These are phyloP conservation scores for Sideroxylon spinosum DNA, from an alignment of 179 eudicot species.

Conservation along the genomic window DNA sequence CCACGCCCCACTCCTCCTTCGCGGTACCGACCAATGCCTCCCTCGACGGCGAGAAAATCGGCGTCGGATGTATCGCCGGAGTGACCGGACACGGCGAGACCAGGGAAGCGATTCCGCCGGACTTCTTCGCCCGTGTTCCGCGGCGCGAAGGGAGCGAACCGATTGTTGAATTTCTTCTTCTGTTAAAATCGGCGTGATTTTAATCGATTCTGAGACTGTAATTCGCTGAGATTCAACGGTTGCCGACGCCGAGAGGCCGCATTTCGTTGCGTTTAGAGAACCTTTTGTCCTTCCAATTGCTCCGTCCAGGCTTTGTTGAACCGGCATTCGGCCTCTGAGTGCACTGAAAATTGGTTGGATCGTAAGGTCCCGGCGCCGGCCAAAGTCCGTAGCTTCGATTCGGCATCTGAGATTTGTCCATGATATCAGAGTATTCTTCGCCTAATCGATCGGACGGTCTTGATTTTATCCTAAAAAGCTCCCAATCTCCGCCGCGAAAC, in stretches of 20 bases:
- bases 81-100: conserved; percentile 32
- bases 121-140: conserved; percentile 30
- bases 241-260: neutral
- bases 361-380: neutral
- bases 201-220: neutral
- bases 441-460: neutral
- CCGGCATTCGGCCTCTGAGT: neutral
- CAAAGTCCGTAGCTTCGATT: conserved; percentile 10
- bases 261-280: neutral
- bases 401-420: conserved; percentile 14
- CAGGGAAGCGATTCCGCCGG: conserved; percentile 24
- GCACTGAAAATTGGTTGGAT: neutral
- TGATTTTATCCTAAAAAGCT: neutral
- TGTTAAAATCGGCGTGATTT: conserved; percentile 12
- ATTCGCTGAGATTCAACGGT: conserved; percentile 4
- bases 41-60: conserved; percentile 24
- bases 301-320: neutral
- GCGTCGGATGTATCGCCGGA: conserved; percentile 25
- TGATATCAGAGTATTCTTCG: neutral
- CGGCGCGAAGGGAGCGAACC: conserved; percentile 26
- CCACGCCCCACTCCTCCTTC: conserved; percentile 32
- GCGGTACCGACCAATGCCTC: conserved; percentile 26
- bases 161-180: conserved; percentile 20
- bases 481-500: neutral
- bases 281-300: neutral